Evolutionary conservation across 306 rosid species (phyloP), one percentile per base, ranked within the genome.

Genomic region (Quercus cerris): DNA sequence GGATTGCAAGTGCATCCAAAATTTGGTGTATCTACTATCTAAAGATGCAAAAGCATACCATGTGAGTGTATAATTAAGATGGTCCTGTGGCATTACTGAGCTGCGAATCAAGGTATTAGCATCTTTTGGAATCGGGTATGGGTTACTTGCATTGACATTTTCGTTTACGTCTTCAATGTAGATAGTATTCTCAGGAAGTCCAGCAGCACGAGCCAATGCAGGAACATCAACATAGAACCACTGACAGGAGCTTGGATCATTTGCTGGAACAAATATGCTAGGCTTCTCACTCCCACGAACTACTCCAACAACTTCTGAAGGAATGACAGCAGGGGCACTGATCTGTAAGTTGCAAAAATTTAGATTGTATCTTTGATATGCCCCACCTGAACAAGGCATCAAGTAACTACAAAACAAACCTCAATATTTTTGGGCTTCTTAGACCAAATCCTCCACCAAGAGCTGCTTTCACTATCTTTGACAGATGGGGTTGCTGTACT

Each of bases 171-270:
- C 94, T 85, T 93, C 98, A 52, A 95, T 38, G 70, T 90, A 95
- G 61, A 91, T 68, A 52, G 93, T 87, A 70, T 85, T 84, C 84
- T 89, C 94, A 33, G 93, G 97, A 25, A 95, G 95, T 63, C 94
- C 94, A 25, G 89, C 88, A 20, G 86, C 74, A 12, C 82, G 85
- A 22, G 96, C 94, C 27, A 90, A 91, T 74, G 87, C 95, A 57
- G 98, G 98, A 83, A 95, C 97, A 84, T 95, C 96, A 64, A 95
- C 85, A 80, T 89, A 93, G 89, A 95, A 95, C 99, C 99, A 95
- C 61, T 95, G 99, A 71, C 79, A 70, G 73, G 96, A 86, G 70
- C 20, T 82, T 1, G 94, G 98, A 79, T 95, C 99, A 74, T 95
- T 95, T 75, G 92, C 93, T 25, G 99, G 99, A 78, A 95, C 98